Evolutionary conservation across 2,329 filamentous ascomycete species (phyloP).

Genomic region (Trichoderma gracile): DNA sequence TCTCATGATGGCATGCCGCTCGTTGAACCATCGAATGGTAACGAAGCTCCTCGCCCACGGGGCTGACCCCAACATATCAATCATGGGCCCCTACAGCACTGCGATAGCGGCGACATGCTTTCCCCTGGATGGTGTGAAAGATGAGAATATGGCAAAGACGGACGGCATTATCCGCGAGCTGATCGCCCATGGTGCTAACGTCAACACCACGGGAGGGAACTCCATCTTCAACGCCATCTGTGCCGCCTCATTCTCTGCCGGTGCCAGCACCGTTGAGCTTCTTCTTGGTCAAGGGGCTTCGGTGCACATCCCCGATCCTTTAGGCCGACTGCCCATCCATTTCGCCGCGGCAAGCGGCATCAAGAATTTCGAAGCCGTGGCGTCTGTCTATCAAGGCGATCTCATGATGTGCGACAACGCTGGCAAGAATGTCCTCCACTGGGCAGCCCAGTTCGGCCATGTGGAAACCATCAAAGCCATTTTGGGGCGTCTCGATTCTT

Average conservation of each 20-base stretch:
- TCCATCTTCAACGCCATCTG: neutral
- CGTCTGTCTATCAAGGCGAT: neutral
- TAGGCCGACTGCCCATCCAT: neutral
- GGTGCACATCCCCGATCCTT: neutral
- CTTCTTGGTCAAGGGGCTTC: neutral
- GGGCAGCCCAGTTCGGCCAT: neutral
- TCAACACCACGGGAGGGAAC: neutral
- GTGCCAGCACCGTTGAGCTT: neutral
- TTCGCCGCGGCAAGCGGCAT: neutral
- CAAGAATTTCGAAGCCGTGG: neutral
- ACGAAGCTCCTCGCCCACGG: neutral
- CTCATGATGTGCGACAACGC: neutral
- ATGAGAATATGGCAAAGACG: neutral
- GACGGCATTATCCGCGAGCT: neutral
- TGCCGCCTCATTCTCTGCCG: neutral
- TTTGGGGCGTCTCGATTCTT: neutral
- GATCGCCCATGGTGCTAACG: neutral
- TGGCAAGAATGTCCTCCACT: neutral
- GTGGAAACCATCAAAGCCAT: neutral
- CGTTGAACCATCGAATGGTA: neutral
- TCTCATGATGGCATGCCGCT: too few species aligned
- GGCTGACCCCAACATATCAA: neutral
- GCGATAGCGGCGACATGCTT: neutral
- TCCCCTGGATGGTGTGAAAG: neutral
- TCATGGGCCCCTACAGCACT: neutral